These are phyloP conservation scores for Nepenthes mirabilis DNA, from an alignment of 148 eudicot species.

Conservation along the genomic window DNA sequence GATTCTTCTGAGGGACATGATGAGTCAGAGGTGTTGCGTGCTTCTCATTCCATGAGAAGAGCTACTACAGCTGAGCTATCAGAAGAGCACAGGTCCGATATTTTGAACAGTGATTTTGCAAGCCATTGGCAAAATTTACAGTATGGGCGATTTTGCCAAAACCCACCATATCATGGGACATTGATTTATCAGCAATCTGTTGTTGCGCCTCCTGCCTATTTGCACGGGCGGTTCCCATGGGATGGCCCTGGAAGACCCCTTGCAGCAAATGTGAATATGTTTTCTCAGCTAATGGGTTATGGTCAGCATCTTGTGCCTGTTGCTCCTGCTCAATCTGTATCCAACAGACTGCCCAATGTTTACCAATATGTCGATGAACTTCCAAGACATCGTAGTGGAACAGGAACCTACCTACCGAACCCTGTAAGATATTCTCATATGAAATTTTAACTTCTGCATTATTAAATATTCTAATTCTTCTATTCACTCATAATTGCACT, in stretches of 20 bases:
- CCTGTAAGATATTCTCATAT: slow-evolving; percentile 36
- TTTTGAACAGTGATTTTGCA: slow-evolving; percentile 67
- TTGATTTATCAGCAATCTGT: slow-evolving; percentile 38
- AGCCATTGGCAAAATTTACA: slow-evolving; percentile 87
- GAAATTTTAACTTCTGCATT: neutral
- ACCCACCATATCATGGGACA: slow-evolving; percentile 31
- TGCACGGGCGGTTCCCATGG: slow-evolving; percentile 66
- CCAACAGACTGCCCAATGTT: slow-evolving; percentile 41
- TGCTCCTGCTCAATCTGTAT: slow-evolving; percentile 39
- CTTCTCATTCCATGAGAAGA: slow-evolving; percentile 18
- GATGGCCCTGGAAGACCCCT: slow-evolving; percentile 73
- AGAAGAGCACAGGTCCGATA: slow-evolving; percentile 39
- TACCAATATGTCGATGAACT: slow-evolving; percentile 61
- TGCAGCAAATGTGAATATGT: slow-evolving; percentile 35
- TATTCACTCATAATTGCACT: neutral
- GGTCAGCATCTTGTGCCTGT: slow-evolving; percentile 59
- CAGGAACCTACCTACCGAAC: slow-evolving; percentile 84
- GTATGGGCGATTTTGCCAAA: slow-evolving; percentile 73
- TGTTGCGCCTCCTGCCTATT: slow-evolving; percentile 53
- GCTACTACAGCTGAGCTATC: slow-evolving; percentile 17
- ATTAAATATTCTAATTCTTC: neutral
- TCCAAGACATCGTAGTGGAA: slow-evolving; percentile 72
- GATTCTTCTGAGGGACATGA: slow-evolving; percentile 22
- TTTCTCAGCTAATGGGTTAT: slow-evolving; percentile 50
- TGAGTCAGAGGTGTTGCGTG: slow-evolving; percentile 21